Evolutionary conservation across 306 rosid species (phyloP).

Genomic region (Elaeagnus macrophylla): DNA sequence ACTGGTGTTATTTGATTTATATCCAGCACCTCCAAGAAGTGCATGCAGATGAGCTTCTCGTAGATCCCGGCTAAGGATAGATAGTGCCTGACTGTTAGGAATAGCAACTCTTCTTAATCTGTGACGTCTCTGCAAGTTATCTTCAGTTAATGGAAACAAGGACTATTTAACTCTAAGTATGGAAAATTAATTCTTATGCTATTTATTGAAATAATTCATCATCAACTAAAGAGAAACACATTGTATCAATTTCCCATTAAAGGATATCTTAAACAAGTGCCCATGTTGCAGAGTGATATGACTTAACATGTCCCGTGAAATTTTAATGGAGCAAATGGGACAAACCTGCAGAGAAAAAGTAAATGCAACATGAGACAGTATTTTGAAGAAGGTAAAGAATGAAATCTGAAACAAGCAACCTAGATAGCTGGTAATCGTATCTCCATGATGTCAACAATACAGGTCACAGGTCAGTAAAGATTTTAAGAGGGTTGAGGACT

Average conservation of each 20-base stretch:
- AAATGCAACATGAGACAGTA: slow-evolving; percentile 5
- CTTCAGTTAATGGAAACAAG: slow-evolving; percentile 47
- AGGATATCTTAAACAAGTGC: slow-evolving; percentile 94
- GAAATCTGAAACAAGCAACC: slow-evolving; percentile 3
- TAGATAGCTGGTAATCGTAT: neutral
- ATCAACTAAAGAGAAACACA: slow-evolving; percentile 1
- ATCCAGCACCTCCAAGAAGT: slow-evolving; percentile 66
- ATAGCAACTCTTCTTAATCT: slow-evolving; percentile 73
- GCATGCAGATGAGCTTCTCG: slow-evolving; percentile 96
- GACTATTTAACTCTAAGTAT: neutral
- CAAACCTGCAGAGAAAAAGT: slow-evolving; percentile 58
- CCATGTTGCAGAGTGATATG: slow-evolving; percentile 93
- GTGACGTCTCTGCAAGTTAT: slow-evolving; percentile 80
- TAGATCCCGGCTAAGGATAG: slow-evolving; percentile 86
- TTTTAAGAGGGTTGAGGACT: no score
- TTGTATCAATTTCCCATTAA: slow-evolving; percentile 1
- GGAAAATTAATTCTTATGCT: slow-evolving; percentile 7
- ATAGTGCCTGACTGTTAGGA: slow-evolving; percentile 68
- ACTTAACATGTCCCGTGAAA: slow-evolving; percentile 77
- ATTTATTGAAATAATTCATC: slow-evolving; percentile 3
- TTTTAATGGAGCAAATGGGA: slow-evolving; percentile 88
- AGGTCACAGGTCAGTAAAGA: no score
- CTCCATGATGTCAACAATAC: neutral
- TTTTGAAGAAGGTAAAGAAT: slow-evolving; percentile 6
- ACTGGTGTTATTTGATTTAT: slow-evolving; percentile 48